Percentiles rank a stretch among this genome's conserved stretches.
phyloP scores from a whole-genome alignment of 345 rosid species.

The Alliaria petiolata region DNA sequence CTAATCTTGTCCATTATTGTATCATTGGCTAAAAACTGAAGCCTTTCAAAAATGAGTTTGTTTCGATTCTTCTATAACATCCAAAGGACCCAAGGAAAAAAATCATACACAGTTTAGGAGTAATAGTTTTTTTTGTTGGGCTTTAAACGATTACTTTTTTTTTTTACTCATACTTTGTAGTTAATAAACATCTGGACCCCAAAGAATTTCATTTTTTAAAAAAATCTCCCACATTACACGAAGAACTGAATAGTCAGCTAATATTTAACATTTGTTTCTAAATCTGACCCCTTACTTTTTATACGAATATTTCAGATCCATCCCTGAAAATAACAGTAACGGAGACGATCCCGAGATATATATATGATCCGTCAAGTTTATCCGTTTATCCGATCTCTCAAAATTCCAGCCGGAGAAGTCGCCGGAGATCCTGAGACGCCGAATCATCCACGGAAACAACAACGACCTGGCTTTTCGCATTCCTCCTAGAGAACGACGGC shows the following conservation, averaged over 20 bases:
- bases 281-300: conserved; percentile 17
- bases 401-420: conserved; percentile 54
- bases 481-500: conserved; percentile 56
- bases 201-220: background rate
- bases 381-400: conserved; percentile 24
- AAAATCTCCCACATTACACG: background rate
- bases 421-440: conserved; percentile 62
- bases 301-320: background rate
- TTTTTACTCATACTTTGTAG: too few species aligned
- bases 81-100: too few species aligned
- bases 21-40: too few species aligned
- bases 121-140: too few species aligned
- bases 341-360: background rate
- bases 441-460: conserved; percentile 42
- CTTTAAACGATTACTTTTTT: too few species aligned
- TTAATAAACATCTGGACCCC: background rate
- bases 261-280: conserved; percentile 10
- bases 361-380: background rate
- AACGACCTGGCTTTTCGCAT: conserved; percentile 14
- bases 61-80: too few species aligned
- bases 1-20: too few species aligned
- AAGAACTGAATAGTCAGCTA: too few species aligned
- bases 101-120: too few species aligned
- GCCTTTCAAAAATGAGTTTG: too few species aligned
- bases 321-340: background rate